Conservation (phyloP, 257 asterid genomes). For the Petunia axillaris region DNA sequence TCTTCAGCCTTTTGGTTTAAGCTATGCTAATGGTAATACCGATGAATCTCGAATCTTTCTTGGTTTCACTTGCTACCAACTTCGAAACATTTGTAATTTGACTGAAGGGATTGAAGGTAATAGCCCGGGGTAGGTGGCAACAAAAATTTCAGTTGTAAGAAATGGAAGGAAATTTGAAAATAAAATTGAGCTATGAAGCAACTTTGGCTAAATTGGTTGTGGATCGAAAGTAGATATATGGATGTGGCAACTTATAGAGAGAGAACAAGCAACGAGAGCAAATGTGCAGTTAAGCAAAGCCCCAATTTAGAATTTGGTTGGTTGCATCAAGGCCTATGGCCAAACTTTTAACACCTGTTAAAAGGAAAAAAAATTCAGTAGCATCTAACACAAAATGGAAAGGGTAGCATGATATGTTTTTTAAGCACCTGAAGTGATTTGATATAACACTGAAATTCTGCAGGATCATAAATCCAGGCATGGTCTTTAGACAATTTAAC, state of each 20-base stretch:
- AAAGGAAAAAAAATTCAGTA: background rate
- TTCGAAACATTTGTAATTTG: background rate
- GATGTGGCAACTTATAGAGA: background rate
- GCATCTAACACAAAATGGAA: background rate
- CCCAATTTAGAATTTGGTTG: background rate
- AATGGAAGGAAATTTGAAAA: background rate
- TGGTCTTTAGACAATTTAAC: background rate
- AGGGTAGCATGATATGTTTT: background rate
- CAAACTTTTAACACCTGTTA: background rate
- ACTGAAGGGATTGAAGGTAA: background rate
- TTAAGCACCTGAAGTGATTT: background rate
- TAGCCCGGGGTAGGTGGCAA: background rate
- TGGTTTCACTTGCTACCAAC: background rate
- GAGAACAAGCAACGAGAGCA: background rate
- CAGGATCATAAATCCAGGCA: too few species aligned
- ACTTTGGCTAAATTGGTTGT: background rate
- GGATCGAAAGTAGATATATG: background rate
- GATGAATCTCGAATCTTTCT: background rate
- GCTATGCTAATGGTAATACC: background rate
- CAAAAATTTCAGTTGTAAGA: background rate
- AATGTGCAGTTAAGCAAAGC: background rate
- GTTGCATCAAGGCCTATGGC: background rate
- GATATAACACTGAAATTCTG: background rate
- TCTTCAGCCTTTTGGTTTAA: background rate
- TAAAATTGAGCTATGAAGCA: background rate